Conservation (phyloP, 495 filamentous ascomycete genomes). For the Neurospora sp. region DNA sequence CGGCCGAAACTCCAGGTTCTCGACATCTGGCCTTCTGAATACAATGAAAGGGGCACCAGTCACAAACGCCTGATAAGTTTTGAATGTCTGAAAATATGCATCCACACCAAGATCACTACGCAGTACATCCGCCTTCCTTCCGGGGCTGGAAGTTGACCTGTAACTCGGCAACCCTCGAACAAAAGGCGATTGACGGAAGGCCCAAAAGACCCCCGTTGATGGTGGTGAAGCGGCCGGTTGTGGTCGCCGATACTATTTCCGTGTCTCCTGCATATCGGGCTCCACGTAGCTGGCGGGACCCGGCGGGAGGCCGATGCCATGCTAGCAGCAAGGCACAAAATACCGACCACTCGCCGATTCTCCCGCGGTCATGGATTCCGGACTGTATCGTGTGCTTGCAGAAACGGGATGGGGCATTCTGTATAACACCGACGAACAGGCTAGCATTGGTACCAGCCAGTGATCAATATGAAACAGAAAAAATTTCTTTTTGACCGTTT, state of each 20-base stretch:
- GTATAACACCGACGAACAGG: background rate
- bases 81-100: background rate
- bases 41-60: background rate
- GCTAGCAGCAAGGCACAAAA: background rate
- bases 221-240: background rate
- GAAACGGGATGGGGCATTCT: background rate
- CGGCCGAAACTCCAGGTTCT: background rate
- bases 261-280: background rate
- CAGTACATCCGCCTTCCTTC: background rate
- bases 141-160: background rate
- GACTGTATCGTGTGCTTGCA: background rate
- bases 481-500: too few relatives aligned
- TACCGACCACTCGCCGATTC: background rate
- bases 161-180: background rate
- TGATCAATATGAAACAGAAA: too few relatives aligned
- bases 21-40: background rate
- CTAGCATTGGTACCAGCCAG: background rate
- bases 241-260: background rate
- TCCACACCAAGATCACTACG: background rate
- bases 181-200: background rate
- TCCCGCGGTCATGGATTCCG: background rate
- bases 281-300: background rate
- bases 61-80: background rate
- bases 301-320: background rate
- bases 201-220: background rate